Evolutionary conservation across 495 filamentous ascomycete species (phyloP).

Genomic region (Neurospora cerealis): DNA sequence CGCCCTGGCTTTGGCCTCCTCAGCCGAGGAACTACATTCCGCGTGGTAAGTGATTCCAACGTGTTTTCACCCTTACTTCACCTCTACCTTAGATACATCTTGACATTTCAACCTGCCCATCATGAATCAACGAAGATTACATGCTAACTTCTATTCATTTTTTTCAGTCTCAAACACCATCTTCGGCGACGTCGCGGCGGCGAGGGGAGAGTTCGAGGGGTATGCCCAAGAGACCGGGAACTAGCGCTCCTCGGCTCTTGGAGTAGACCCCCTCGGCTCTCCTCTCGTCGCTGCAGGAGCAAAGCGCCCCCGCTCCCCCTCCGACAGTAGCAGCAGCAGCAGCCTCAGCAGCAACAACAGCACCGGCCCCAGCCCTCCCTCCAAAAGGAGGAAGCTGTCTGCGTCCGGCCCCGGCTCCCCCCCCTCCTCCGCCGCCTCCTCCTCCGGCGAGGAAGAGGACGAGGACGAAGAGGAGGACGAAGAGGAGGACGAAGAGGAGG

Average conservation of each 20-base stretch:
- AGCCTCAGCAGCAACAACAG: neutral
- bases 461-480: neutral
- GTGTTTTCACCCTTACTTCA: neutral
- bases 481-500: neutral
- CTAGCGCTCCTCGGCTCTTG: neutral
- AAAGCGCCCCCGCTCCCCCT: neutral
- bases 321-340: neutral
- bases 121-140: too few species aligned
- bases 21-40: neutral
- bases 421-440: neutral
- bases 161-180: neutral
- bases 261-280: neutral
- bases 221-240: neutral
- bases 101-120: too few species aligned
- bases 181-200: neutral
- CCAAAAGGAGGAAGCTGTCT: neutral
- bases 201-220: neutral
- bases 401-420: neutral
- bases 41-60: neutral
- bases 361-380: neutral
- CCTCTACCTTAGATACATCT: neutral
- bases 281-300: neutral
- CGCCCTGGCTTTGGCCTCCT: neutral
- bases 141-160: neutral
- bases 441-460: neutral